Evolutionary conservation across 169 alveolate species (phyloP).

Genomic region (Cyclospora cayetanensis): DNA sequence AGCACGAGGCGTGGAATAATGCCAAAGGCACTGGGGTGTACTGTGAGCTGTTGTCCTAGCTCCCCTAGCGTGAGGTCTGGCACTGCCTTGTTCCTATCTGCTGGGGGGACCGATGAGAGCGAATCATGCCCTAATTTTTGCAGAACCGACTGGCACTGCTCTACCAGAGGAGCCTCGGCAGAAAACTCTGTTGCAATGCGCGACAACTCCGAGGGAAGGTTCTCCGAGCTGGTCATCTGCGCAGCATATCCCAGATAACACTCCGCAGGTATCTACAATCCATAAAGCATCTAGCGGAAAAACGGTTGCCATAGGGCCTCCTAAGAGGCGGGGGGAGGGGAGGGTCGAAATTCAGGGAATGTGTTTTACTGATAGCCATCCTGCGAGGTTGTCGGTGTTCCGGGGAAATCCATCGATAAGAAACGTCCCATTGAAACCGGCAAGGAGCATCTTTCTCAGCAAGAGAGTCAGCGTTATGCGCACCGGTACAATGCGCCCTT

Average conservation of each 20-base stretch:
- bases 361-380: conserved; percentile 81
- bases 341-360: neutral
- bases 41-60: neutral
- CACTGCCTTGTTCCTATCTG: neutral
- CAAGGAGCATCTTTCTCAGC: conserved; percentile 88
- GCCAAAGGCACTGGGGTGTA: neutral
- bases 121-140: neutral
- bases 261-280: too few relatives aligned
- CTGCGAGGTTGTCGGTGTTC: conserved; percentile 88
- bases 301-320: too few relatives aligned
- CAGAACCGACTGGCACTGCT: neutral
- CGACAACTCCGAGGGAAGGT: neutral
- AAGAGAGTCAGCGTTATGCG: conserved; percentile 92
- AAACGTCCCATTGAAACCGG: conserved; percentile 90
- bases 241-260: too few relatives aligned
- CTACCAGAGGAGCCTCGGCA: neutral
- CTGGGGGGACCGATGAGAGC: neutral
- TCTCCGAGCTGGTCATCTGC: neutral
- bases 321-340: too few relatives aligned
- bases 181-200: neutral
- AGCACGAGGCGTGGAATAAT: conserved; percentile 72
- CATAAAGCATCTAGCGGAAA: too few relatives aligned
- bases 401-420: conserved; percentile 98
- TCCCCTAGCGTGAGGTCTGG: neutral
- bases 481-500: conserved; percentile 95